Evolutionary conservation across 305 asterid genomes (phyloP).

Genomic region (Solanum chacoense): DNA sequence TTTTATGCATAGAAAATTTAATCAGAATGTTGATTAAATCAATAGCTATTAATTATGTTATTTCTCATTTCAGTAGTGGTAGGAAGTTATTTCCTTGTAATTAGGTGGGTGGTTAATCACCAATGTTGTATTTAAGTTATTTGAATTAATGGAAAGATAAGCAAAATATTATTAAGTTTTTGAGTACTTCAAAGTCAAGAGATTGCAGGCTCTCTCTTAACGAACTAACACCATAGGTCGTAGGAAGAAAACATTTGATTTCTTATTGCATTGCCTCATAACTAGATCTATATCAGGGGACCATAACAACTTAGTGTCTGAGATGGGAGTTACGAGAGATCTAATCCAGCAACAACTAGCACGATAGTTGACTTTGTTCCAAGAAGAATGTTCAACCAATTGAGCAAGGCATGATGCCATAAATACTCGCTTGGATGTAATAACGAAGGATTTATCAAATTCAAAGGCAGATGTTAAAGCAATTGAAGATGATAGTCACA

Average conservation of each 20-base stretch:
- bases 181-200: neutral
- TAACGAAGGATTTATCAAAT: neutral
- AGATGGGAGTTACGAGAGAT: rapidly evolving
- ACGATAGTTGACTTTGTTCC: neutral
- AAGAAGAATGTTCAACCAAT: too few relatives aligned
- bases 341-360: neutral
- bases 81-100: neutral
- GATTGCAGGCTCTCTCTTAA: neutral
- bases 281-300: neutral
- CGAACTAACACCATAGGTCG: rapidly evolving
- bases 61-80: too few relatives aligned
- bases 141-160: neutral
- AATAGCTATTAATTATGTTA: neutral
- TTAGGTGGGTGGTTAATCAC: neutral
- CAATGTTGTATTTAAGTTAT: neutral
- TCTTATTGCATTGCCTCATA: neutral
- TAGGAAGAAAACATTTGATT: neutral
- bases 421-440: neutral
- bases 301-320: neutral
- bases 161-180: neutral
- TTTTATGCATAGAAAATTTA: too few relatives aligned
- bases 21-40: neutral
- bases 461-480: neutral
- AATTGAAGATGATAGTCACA: neutral
- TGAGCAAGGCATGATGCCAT: too few relatives aligned